Conservation (phyloP, 495 filamentous ascomycete genomes). For the Terfezia claveryi region DNA sequence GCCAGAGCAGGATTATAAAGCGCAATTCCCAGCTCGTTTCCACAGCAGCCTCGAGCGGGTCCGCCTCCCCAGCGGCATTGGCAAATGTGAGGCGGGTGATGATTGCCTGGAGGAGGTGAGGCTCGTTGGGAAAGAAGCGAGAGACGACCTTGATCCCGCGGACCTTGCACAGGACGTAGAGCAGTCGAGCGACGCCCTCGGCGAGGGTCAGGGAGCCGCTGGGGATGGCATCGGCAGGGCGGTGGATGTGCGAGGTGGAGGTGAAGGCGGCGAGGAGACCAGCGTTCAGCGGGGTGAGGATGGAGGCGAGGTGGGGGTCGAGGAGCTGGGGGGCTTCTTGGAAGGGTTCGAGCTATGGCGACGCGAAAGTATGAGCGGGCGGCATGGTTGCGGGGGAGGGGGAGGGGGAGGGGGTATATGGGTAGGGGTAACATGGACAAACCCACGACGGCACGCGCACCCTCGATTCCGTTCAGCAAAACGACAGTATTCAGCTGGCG, state of each 20-base stretch:
- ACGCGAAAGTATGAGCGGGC: conserved; percentile 9
- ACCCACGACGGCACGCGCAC: no score
- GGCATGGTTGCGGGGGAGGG: no score
- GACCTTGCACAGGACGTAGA: conserved; percentile 89
- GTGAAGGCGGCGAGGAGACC: conserved; percentile 49
- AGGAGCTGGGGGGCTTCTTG: conserved; percentile 91
- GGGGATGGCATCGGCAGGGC: conserved; percentile 8
- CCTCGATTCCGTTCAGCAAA: conserved; percentile 3
- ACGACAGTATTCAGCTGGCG: conserved; percentile 21
- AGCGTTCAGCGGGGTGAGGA: conserved; percentile 49
- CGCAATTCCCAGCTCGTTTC: conserved; percentile 52
- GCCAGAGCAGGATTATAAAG: conserved; percentile 75
- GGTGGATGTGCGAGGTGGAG: neutral
- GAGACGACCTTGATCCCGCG: conserved; percentile 80
- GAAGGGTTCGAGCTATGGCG: conserved; percentile 57
- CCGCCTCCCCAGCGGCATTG: conserved; percentile 27
- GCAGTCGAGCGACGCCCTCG: conserved; percentile 47
- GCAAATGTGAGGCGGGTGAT: conserved; percentile 34
- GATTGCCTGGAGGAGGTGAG: conserved; percentile 57
- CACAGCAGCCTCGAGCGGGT: conserved; percentile 14
- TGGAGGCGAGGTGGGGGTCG: conserved; percentile 58
- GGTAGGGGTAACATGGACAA: no score
- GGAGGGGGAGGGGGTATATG: no score
- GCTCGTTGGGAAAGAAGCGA: conserved; percentile 73
- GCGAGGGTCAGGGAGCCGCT: conserved; percentile 22